These are phyloP conservation scores for Pythium coloratum DNA, from an alignment of 352 stramenopile genomes.

Conservation along the genomic window DNA sequence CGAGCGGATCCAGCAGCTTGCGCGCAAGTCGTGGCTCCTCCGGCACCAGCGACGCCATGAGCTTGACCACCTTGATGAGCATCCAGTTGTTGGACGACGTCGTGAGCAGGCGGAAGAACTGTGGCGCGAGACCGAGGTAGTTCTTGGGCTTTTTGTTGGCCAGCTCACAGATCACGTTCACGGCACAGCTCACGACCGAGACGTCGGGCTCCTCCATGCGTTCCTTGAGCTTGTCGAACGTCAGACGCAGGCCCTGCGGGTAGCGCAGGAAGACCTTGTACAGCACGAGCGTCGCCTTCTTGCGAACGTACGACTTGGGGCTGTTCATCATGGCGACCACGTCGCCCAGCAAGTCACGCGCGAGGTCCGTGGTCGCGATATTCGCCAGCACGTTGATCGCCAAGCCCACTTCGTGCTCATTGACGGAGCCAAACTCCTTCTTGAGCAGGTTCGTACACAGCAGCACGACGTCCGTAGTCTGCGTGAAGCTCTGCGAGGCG, in stretches of 20 bases:
- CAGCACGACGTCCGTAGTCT: conserved; percentile 97
- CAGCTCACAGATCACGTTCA: conserved; percentile 99
- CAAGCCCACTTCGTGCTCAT: conserved; percentile 96
- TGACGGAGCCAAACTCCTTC: conserved; percentile 92
- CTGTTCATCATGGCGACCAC: conserved; percentile 92
- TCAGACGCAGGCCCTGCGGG: conserved; percentile 96
- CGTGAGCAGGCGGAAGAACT: conserved; percentile 98
- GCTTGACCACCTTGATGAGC: conserved; percentile 99
- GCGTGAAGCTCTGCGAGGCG: conserved; percentile 95
- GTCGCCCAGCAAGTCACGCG: conserved; percentile 91
- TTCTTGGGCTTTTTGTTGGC: conserved; percentile 99
- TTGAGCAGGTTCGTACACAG: conserved; percentile 99
- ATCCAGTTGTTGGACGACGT: conserved; percentile 99
- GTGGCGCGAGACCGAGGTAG: conserved; percentile 96
- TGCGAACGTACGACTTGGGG: conserved; percentile 96
- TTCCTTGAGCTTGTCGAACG: conserved; percentile 97
- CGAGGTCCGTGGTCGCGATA: conserved; percentile 97
- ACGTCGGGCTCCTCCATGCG: conserved; percentile 96
- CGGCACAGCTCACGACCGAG: conserved; percentile 95
- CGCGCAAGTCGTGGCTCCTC: conserved; percentile 97
- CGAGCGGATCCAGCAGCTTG: conserved; percentile 97
- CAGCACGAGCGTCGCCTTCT: conserved; percentile 98
- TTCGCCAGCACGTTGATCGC: conserved; percentile 99
- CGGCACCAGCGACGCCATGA: conserved; percentile 95
- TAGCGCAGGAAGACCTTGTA: conserved; percentile 99